Evolutionary conservation across 208 protist species (phyloP), one percentile per base, ranked within the genome.

Genomic region (Kentomonas sorsogonicus): DNA sequence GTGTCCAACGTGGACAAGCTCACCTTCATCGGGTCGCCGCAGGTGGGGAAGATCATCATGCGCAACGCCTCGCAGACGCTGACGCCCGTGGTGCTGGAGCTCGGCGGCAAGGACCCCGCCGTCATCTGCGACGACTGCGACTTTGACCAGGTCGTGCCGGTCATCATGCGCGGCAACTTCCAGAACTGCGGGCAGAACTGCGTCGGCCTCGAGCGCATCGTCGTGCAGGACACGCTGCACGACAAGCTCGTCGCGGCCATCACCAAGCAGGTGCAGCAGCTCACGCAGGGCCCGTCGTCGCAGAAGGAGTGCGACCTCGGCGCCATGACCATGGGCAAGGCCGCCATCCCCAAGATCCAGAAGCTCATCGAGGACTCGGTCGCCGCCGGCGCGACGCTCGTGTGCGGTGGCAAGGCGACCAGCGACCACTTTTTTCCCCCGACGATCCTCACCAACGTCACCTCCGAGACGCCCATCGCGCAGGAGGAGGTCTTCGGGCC

Each of bases 401-500:
- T 95, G 22, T 87, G 76, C 56, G 93, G 94, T 62, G 94, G 91
- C 56, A 84, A 86, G 58, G 63, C 66, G 38, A 60, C 65, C 16
- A 59, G 57, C 29, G 69, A 82, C 54, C 54, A 77, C 45, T 97
- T 95, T 65, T 96, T 75, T 66, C 79, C 83, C n/a, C 89, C 95
- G 34, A 98, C 95, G 3, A 76, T 98, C 25, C 48, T 98, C 22
- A 81, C 53, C n/a, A 83, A 94, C 67, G 92, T 97, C 0, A 96
- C 79, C 18, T 68, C 85, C 1, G 67, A 72, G 9, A 97, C 88
- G 74, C 72, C 79, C 9, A 97, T 98, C 50, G 85, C 88, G 7
- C 70, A 94, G 61, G 92, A 98, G 63, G 96, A 98, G 66, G 77
- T 89, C 39, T 98, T 98, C 68, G 96, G 96, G 31, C 96, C 96